Percentiles rank a stretch among this genome's conserved stretches.
phyloP scores from a whole-genome alignment of 2,329 filamentous ascomycete genomes.

The Sphaerulina populicola region DNA sequence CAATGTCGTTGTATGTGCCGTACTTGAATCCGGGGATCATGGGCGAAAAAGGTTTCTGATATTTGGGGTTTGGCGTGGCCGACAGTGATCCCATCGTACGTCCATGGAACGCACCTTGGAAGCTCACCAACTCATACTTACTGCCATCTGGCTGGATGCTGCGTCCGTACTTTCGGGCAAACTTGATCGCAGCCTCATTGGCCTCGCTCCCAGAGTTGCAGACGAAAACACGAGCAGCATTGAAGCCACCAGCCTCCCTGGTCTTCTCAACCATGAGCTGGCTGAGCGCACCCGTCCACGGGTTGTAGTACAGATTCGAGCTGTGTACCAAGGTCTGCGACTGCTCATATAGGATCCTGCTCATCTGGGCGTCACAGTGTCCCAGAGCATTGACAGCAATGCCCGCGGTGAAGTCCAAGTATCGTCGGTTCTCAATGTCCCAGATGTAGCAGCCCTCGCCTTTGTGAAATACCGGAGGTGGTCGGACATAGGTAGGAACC shows the following conservation, averaged over 20 bases:
- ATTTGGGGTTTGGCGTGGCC: constrained; percentile 97
- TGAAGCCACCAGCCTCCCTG: constrained; percentile 69
- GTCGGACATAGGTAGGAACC: constrained; percentile 90
- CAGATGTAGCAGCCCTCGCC: constrained; percentile 81
- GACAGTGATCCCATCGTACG: constrained; percentile 90
- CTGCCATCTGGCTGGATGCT: constrained; percentile 29
- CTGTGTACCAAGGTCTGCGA: constrained; percentile 71
- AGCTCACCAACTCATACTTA: constrained; percentile 83
- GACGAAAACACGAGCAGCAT: constrained; percentile 71
- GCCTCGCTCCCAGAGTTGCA: constrained; percentile 96
- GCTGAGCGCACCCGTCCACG: constrained; percentile 84
- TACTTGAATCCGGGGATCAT: constrained; percentile 93
- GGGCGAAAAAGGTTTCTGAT: constrained; percentile 86
- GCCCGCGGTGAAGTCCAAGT: constrained; percentile 89
- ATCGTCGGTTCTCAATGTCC: constrained; percentile 81
- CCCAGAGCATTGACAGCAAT: constrained; percentile 93
- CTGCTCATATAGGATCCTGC: constrained; percentile 61
- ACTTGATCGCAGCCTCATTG: constrained; percentile 96
- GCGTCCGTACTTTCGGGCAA: constrained; percentile 85
- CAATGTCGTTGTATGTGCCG: constrained; percentile 75
- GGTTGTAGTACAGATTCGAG: constrained; percentile 95
- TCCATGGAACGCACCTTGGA: constrained; percentile 87
- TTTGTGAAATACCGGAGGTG: constrained; percentile 79
- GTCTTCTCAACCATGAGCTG: constrained; percentile 79
- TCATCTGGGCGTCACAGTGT: constrained; percentile 75